Evolutionary conservation across 306 rosid genomes (phyloP), one percentile per base, ranked within the genome.

Genomic region (Trifolium subterraneum): DNA sequence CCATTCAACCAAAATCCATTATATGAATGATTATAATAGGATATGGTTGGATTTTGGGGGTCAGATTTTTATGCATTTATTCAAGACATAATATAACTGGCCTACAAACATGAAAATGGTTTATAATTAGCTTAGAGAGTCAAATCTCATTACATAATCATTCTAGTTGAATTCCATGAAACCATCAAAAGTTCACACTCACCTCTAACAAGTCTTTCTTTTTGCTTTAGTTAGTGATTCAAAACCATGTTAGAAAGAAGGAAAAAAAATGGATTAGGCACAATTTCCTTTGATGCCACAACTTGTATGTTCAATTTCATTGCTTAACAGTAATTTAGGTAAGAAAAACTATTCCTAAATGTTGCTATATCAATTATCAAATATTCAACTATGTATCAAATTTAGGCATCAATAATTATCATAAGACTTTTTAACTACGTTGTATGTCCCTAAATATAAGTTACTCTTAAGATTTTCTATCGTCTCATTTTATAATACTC

Each of bases 31-130:
- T 89, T 80, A 79, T 67, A 73, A 38, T 19, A 75, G 64, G 93
- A 90, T 90, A 79, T 66, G 84, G 91, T 83, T 83, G 86, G 93
- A 88, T 90, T 80, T 75, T 76, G 91, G 73, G 90, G 82, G 55
- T 63, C 84, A 85, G 10, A 33, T 61, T 66, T 72, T 52, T 39
- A 35, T 67, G 61, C 72, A 75, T 39, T 73, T 59, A 50, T 72
- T 72, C 61, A 64, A 78, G 70, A 67, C 78, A 70, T 73, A 19
- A 42, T 60, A 60, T 81, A 69, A 61, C 22, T 80, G 73, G 80
- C 73, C 72, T 68, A 50, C 70, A 80, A 71, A 71, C 71, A 69
- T 35, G 62, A 14, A 64, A 72, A 72, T 55, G 51, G 80, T 25
- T n/a, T 67, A 79, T 79, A 44, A 76, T 79, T 68, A 74, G 23